A percentile compares a stretch with the other conserved stretches of the same genome.
phyloP scores from a whole-genome alignment of 2,329 filamentous ascomycete genomes.

The Aspergillus glaucus region DNA sequence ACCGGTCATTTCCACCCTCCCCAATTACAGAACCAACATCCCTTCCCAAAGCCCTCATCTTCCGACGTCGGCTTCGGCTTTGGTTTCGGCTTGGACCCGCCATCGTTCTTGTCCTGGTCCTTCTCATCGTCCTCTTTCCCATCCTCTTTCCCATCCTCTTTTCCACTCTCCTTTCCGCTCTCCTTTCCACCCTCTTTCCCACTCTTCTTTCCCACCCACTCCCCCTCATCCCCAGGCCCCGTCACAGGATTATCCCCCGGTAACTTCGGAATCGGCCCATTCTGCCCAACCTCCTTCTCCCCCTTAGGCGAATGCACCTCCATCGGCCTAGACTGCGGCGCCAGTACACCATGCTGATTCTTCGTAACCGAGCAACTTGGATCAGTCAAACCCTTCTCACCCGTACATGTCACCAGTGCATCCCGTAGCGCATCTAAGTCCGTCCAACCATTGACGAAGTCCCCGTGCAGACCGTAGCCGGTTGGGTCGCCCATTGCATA shows the following conservation, averaged over 20 bases:
- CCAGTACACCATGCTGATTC: conserved; percentile 5
- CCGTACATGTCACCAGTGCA: conserved; percentile 28
- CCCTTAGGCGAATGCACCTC: conserved; percentile 8
- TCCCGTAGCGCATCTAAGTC: conserved; percentile 33
- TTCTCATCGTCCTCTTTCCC: too few species aligned
- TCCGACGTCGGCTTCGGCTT: neutral
- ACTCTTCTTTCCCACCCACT: neutral
- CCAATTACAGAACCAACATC: too few species aligned
- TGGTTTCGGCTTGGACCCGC: neutral
- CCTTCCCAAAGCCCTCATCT: neutral
- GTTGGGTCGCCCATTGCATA: conserved; percentile 45
- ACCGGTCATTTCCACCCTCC: too few species aligned
- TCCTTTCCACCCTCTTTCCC: too few species aligned
- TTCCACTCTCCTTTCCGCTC: neutral
- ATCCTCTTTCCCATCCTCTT: neutral
- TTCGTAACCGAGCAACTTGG: conserved; percentile 14
- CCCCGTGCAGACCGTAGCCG: conserved; percentile 50
- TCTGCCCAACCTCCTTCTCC: conserved; percentile 9
- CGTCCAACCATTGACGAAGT: conserved; percentile 47
- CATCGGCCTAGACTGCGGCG: conserved; percentile 5
- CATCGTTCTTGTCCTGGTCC: too few species aligned
- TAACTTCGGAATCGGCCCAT: conserved; percentile 7
- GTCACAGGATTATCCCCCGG: conserved; percentile 12
- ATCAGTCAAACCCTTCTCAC: conserved; percentile 3
- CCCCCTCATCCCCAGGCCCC: neutral